Base-by-base conservation (phyloP, 2,329 filamentous ascomycete species). In the Hymenoscyphus repandus region DNA sequence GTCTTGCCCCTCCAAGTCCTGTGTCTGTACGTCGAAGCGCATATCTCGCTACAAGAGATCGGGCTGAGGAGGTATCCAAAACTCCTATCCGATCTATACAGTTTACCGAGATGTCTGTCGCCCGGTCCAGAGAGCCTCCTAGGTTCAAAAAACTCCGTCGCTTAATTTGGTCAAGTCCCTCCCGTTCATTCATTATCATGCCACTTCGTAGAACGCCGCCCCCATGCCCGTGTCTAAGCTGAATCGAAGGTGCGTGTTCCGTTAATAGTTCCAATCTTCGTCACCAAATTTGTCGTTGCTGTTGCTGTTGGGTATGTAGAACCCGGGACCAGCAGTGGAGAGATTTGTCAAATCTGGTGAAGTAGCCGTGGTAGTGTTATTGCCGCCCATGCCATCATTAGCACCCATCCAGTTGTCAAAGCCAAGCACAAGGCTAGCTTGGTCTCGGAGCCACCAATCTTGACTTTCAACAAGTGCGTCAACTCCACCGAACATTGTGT, bases 381-480 rank as follows among this genome's bases (percentile, higher is more conserved):
- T 17, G 38, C 53, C 49, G 31, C 52, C 17, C 22, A 27, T 27
- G 18, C 40, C 42, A 48, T 20, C 48, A 7, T 47, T 50, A 4
- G 40, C 47, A 4, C 50, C 56, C 48, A 70, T 70, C 82, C 82
- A 86, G 49, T 82, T 83, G 22, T 78, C 82, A 55, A 86, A 79
- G 1, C 82, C 82, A 3, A 77, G 65, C 0, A 78, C 80, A 3
- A 86, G 67, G 45, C 78, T 76, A 15, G 72, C 75, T 59, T 86
- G 81, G 60, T 87, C 83, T 33, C 75, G 70, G 48, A 82, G 72
- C 73, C 80, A 83, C 79, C 78, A 83, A 58, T 85, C 78, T 53
- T 84, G 80, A 43, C 77, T 79, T 45, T 85, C 81, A 41, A 85
- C 73, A 5, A 86, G 66, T 40, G 78, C 77, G 33, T 84, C 79